phyloP scores from a whole-genome alignment of 169 alveolate species.

The Besnoitia besnoiti region DNA sequence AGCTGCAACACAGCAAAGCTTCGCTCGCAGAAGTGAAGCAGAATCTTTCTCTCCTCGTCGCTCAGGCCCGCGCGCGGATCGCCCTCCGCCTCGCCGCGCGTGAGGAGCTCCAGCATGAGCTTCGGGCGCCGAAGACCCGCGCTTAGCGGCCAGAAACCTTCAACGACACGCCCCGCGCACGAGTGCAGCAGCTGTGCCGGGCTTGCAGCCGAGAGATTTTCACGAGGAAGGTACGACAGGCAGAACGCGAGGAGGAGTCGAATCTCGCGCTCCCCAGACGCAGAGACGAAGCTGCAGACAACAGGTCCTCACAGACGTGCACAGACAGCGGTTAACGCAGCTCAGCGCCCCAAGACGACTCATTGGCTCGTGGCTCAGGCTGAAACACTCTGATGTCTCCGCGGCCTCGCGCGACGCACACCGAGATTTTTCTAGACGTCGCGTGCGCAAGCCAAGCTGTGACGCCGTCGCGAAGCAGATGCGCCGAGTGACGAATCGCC shows the following conservation, averaged over 20 bases:
- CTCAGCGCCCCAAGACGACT: too few relatives aligned
- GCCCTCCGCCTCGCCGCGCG: constrained; percentile 18
- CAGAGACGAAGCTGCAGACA: not conserved
- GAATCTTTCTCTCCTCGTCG: not conserved
- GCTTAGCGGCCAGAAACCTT: not conserved
- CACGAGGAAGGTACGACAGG: constrained; percentile 11
- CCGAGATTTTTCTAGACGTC: too few relatives aligned
- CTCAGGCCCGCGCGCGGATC: not conserved
- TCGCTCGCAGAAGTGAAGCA: not conserved
- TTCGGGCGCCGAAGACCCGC: not conserved
- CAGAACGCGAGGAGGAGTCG: not conserved
- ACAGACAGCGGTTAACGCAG: too few relatives aligned
- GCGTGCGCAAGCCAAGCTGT: too few relatives aligned
- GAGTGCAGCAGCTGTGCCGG: not conserved
- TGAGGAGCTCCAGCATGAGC: not conserved
- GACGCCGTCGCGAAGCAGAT: too few relatives aligned
- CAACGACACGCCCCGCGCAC: not conserved
- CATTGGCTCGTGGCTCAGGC: too few relatives aligned
- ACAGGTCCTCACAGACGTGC: too few relatives aligned
- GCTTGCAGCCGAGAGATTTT: not conserved
- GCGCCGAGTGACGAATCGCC: too few relatives aligned
- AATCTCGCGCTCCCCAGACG: not conserved
- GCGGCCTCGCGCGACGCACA: too few relatives aligned
- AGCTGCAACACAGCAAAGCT: not conserved
- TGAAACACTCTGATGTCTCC: too few relatives aligned